phyloP scores from a whole-genome alignment of 1,284 basidiomycete genomes.

The Puccinia novopanici region DNA sequence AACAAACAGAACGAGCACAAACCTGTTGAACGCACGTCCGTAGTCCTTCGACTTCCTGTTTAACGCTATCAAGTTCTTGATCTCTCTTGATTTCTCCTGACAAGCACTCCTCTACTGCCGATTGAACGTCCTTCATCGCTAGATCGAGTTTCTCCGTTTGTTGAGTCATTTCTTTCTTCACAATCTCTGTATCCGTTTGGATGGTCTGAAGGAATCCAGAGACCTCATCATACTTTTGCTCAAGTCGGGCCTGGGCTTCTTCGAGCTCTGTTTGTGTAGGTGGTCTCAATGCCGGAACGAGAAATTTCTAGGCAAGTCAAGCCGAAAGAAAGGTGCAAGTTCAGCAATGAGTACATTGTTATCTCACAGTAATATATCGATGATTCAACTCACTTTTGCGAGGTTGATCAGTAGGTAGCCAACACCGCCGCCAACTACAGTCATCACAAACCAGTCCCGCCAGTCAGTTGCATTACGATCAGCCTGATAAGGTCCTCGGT shows the following conservation, averaged over 20 bases:
- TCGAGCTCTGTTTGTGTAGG: constrained; percentile 47
- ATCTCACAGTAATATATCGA: no score
- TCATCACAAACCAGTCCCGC: constrained; percentile 48
- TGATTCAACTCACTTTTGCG: constrained; percentile 4
- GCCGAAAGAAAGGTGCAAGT: not conserved
- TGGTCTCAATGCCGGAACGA: constrained; percentile 35
- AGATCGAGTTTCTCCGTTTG: constrained; percentile 25
- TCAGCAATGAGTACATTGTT: no score
- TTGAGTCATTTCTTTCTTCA: constrained; percentile 26
- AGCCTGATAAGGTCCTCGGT: constrained; percentile 11
- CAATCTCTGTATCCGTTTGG: constrained; percentile 24
- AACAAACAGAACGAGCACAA: not conserved
- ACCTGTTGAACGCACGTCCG: constrained; percentile 25
- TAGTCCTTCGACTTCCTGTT: constrained; percentile 28
- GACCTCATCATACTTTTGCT: constrained; percentile 40
- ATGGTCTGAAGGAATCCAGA: constrained; percentile 25
- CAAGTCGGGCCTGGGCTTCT: constrained; percentile 34
- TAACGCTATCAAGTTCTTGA: constrained; percentile 24
- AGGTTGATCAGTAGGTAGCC: constrained; percentile 44
- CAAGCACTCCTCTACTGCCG: constrained; percentile 29
- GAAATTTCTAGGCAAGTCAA: constrained; percentile 19
- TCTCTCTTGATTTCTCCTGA: constrained; percentile 39
- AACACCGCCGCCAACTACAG: constrained; percentile 38
- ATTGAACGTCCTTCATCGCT: constrained; percentile 38
- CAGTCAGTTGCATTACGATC: constrained; percentile 30